These are phyloP conservation scores for Avicennia marina DNA, from an alignment of 257 asterid species.

Conservation along the genomic window DNA sequence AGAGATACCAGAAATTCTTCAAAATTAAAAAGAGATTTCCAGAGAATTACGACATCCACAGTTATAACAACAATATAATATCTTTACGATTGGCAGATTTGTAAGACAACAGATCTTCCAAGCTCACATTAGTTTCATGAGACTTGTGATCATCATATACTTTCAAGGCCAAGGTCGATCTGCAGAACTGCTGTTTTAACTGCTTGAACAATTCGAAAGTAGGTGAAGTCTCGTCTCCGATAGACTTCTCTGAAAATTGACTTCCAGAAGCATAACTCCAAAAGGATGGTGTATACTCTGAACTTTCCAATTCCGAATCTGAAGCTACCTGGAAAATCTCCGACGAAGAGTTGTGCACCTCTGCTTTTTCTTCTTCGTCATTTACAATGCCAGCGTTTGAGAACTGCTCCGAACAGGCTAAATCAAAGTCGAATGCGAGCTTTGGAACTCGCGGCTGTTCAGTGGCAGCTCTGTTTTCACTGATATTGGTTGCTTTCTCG, in stretches of 20 bases:
- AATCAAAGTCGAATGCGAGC: slow-evolving; percentile 36
- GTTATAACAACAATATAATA: not conserved
- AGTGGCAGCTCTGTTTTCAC: slow-evolving; percentile 24
- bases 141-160: slow-evolving; percentile 27
- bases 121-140: slow-evolving; percentile 53
- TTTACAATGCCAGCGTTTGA: slow-evolving; percentile 31
- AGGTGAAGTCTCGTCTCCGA: slow-evolving; percentile 52
- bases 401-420: slow-evolving; percentile 77
- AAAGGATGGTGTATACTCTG: slow-evolving; percentile 54
- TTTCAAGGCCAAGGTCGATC: slow-evolving; percentile 24
- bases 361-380: slow-evolving; percentile 31
- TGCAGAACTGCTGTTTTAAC: slow-evolving; percentile 61
- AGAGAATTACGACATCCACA: not conserved
- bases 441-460: slow-evolving; percentile 26
- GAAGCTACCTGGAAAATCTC: slow-evolving; percentile 39
- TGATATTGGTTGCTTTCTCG: slow-evolving; percentile 19
- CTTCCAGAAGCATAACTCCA: slow-evolving; percentile 81
- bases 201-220: slow-evolving; percentile 57
- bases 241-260: slow-evolving; percentile 74
- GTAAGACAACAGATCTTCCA: not conserved
- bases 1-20: not conserved
- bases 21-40: not conserved
- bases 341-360: slow-evolving; percentile 45
- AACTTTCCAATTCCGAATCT: slow-evolving; percentile 44
- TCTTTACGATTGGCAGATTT: not conserved